Base-by-base conservation (phyloP, 2,329 filamentous ascomycete genomes). In the Aspergillus nomiae region DNA sequence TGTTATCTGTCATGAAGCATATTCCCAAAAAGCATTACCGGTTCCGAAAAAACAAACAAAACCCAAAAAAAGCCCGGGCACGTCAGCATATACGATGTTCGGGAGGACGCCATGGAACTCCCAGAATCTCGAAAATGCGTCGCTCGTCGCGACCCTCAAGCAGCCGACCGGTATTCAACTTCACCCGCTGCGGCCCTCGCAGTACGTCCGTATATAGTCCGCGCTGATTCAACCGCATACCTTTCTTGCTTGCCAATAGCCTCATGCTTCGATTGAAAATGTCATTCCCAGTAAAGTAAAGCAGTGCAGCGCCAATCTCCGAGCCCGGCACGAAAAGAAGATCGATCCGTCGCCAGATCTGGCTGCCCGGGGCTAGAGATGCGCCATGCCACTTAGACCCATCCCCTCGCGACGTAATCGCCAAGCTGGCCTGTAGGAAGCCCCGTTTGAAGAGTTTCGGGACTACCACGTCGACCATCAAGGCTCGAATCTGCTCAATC, bases 221-320 rank as follows among this genome's bases (percentile, higher is more conserved):
- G 34, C 86, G 83, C 77, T 97, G 94, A 69, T 97, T 97, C 60
- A 98, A 75, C 57, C 91, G 81, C 92, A 96, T 93, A 0, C 88
- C 87, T 78, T 92, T 95, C 77, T 88, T 92, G 45, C 88, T 87
- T 16, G 93, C 92, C 66, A 97, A 76, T 19, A 96, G 78, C 66
- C 94, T 82, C 75, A 97, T 86, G 72, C 92, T 96, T 19, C 94
- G 84, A 76, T 97, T 97, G 80, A 97, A 97, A 38, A 97, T 90
- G 74, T 97, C 94, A 69, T 97, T 95, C 1, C 94, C 94, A 0
- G 94, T 97, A 73, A 97, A 98, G 74, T 97, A 97, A n/a, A 97
- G 85, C 65, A 97, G 75, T 0, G 94, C 93, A 0, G 92, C 94
- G 1, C 94, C 94, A 57, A 92, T 84, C 76, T 97, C 89, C 2